Percentiles rank a stretch among this genome's conserved stretches.
These are phyloP conservation scores for Wickerhamomyces silvicola DNA, from an alignment of 805 yeast species.

Conservation along the genomic window DNA sequence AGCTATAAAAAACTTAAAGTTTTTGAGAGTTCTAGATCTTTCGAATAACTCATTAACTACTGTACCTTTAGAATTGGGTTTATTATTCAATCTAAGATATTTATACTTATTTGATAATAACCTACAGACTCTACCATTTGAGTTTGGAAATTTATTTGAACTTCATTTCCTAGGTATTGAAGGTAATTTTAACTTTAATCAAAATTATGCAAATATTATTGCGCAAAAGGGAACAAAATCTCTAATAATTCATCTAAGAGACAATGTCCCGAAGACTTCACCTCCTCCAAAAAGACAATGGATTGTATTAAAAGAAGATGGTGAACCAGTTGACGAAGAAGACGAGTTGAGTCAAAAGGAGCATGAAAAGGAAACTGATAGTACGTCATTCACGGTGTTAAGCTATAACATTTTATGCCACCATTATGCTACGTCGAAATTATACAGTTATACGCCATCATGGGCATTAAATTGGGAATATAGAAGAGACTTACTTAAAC, in stretches of 20 bases:
- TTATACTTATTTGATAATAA: constrained; percentile 85
- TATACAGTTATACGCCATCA: constrained; percentile 92
- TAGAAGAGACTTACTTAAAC: constrained; percentile 68
- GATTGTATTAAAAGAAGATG: constrained; percentile 73
- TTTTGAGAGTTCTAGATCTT: constrained; percentile 76
- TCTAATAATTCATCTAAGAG: constrained; percentile 73
- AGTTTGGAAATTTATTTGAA: constrained; percentile 79
- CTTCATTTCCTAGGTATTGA: constrained; percentile 86
- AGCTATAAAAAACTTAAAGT: constrained; percentile 58
- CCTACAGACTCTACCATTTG: constrained; percentile 67
- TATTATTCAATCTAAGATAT: constrained; percentile 71
- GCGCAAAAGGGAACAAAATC: constrained; percentile 83
- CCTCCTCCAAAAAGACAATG: constrained; percentile 76
- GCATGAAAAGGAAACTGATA: constrained; percentile 21
- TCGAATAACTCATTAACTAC: constrained; percentile 67
- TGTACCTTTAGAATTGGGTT: constrained; percentile 82
- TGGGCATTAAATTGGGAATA: constrained; percentile 97
- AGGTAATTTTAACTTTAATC: constrained; percentile 75
- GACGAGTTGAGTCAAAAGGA: constrained; percentile 18
- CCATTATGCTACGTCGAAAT: constrained; percentile 85
- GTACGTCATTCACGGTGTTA: constrained; percentile 59
- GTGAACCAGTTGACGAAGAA: constrained; percentile 40
- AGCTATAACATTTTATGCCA: constrained; percentile 92
- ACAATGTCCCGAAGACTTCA: constrained; percentile 61
- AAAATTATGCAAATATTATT: constrained; percentile 54